These are phyloP conservation scores for Xerocomellus dryophilus DNA, from an alignment of 768 basidiomycete genomes.

Conservation along the genomic window DNA sequence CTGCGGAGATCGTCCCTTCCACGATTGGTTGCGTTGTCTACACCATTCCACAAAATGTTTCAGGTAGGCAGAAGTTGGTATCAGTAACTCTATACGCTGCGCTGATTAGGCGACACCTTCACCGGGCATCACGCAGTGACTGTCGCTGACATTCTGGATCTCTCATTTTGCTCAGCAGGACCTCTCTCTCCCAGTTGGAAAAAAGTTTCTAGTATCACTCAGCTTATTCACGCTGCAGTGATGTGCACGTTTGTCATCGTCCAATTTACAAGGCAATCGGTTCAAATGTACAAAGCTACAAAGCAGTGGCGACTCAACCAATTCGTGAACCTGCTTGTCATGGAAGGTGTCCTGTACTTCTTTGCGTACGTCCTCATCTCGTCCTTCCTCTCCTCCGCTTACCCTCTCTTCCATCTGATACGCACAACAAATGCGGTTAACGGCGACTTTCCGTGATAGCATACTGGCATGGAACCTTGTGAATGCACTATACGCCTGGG, in stretches of 20 bases:
- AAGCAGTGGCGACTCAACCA: background rate
- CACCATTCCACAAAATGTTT: too few species aligned
- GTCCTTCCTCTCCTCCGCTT: background rate
- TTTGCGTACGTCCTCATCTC: background rate
- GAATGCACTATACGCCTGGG: background rate
- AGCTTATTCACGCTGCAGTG: background rate
- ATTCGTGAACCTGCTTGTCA: constrained; percentile 1
- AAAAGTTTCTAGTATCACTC: background rate
- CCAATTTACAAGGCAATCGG: constrained; percentile 1
- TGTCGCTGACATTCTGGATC: background rate
- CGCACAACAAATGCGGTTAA: too few species aligned
- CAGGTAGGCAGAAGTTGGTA: background rate
- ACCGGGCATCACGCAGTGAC: background rate
- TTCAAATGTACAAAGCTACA: background rate
- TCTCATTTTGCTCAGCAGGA: background rate
- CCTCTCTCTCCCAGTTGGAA: background rate
- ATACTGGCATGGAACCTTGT: background rate
- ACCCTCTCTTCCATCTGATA: background rate
- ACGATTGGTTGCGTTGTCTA: too few species aligned
- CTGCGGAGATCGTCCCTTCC: background rate
- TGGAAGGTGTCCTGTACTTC: constrained; percentile 11
- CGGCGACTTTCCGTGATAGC: background rate
- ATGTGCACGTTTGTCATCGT: background rate
- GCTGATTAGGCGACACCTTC: too few species aligned
- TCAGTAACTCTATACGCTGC: too few species aligned